phyloP scores from a whole-genome alignment of 106 monocot genomes.

The Allium cepa region DNA sequence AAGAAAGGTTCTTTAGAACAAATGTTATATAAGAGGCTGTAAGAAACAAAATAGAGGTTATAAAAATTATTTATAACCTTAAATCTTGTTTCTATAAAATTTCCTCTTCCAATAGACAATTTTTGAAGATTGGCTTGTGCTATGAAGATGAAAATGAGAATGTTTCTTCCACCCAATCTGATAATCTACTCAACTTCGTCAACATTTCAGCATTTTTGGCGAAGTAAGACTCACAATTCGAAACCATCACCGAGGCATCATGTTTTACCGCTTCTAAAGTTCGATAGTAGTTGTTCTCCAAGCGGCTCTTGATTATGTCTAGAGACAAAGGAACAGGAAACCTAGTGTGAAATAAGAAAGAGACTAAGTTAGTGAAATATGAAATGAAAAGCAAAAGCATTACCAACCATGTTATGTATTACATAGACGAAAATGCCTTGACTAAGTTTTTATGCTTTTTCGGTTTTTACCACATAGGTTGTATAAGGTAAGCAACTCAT shows the following conservation, averaged over 20 bases:
- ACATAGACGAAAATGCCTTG: too few relatives aligned
- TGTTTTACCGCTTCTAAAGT: constrained; percentile 63
- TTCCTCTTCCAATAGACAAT: too few relatives aligned
- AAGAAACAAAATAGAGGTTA: too few relatives aligned
- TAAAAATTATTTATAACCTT: neutral
- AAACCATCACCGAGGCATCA: constrained; percentile 66
- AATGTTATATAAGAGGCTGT: too few relatives aligned
- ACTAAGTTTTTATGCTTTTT: too few relatives aligned
- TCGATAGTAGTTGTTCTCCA: constrained; percentile 89
- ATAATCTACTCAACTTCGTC: constrained; percentile 41
- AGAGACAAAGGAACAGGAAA: constrained; percentile 87
- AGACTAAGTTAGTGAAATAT: too few relatives aligned
- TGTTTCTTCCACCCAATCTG: constrained; percentile 28
- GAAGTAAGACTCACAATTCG: constrained; percentile 70
- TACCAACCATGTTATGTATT: too few relatives aligned
- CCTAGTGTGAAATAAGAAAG: constrained; percentile 21
- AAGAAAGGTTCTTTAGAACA: too few relatives aligned
- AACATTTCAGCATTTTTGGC: constrained; percentile 48
- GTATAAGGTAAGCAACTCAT: too few relatives aligned
- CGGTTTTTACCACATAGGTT: too few relatives aligned
- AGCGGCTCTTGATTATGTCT: constrained; percentile 69
- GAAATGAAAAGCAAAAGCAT: too few relatives aligned
- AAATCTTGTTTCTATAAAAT: neutral
- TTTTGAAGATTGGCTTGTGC: neutral
- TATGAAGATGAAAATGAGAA: constrained; percentile 26